Evolutionary conservation across 2,329 filamentous ascomycete genomes (phyloP), one percentile per base, ranked within the genome.

Genomic region (Trichoderma sp.): DNA sequence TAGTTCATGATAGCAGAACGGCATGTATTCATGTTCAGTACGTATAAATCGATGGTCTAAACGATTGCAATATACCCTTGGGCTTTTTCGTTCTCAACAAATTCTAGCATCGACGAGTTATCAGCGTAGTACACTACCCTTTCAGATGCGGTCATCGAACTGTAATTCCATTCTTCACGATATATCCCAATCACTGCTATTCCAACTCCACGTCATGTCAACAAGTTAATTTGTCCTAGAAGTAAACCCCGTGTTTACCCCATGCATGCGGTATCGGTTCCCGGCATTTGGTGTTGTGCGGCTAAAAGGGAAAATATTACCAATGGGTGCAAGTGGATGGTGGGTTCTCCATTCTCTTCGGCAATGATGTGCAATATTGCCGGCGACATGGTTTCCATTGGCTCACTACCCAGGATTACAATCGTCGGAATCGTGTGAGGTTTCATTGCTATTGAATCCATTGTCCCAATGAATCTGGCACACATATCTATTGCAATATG

Each of bases 261-360:
- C 15, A 24, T 34, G 47, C 8, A 28, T 26, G 15, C 51, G 15
- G n/a, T 15, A 36, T 66, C 63, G 30, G 30, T 24, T 56, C 4
- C 21, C 21, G 21, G 28, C 47, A 56, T 57, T 5, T 36, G 32
- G 21, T 39, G 30, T 43, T 12, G 30, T 28, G 32, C 65, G 65
- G 65, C 34, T 69, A 69, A 69, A 69, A 69, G 65, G 65, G 34
- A 69, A 60, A 68, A 60, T n/a, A 28, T n/a, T 26, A 60, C 30
- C 28, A 58, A 28, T 28, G 21, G 1, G 15, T 68, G 8, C 26
- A 47, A 47, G 26, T n/a, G 36, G n/a, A 2, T 15, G 24, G 18
- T 32, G 15, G 53, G 5, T 47, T 61, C 12, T 12, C 6, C 24
- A 18, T 28, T 47, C n/a, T 60, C 53, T 58, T 43, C 14, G 65